Percentiles rank a stretch among this genome's conserved stretches.
These are phyloP conservation scores for Hyaloscypha bicolor DNA, from an alignment of 495 filamentous ascomycete species.

Conservation along the genomic window DNA sequence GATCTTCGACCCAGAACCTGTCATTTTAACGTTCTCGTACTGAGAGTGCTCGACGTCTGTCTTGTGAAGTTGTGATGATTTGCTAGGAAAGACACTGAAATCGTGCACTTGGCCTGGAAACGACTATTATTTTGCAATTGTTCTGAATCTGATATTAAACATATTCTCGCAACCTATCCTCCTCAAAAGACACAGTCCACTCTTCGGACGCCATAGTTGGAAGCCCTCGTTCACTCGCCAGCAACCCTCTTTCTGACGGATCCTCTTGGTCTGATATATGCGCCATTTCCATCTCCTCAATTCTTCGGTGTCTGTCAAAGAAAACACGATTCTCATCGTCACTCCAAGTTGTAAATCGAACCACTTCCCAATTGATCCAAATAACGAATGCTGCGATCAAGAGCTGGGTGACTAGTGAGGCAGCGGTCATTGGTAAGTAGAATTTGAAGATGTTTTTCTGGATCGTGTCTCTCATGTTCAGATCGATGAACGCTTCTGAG, in stretches of 20 bases:
- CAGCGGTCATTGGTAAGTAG: neutral
- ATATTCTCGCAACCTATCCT: neutral
- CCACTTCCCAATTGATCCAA: neutral
- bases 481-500: neutral
- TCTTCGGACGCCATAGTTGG: neutral
- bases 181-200: neutral
- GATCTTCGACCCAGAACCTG: neutral
- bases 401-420: neutral
- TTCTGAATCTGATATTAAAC: neutral
- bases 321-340: neutral
- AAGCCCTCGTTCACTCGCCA: neutral
- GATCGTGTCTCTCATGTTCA: constrained; percentile 3
- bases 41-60: neutral
- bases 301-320: neutral
- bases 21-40: neutral
- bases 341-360: neutral
- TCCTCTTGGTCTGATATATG: neutral
- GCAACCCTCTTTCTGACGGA: neutral
- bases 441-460: neutral
- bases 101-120: neutral
- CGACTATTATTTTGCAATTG: neutral
- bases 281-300: neutral
- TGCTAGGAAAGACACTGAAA: too few relatives aligned
- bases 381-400: neutral
- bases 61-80: neutral